A percentile compares a stretch with the other conserved stretches of the same genome.
Evolutionary conservation across 257 asterid genomes (phyloP).

Genomic region (Solanum virginianum): DNA sequence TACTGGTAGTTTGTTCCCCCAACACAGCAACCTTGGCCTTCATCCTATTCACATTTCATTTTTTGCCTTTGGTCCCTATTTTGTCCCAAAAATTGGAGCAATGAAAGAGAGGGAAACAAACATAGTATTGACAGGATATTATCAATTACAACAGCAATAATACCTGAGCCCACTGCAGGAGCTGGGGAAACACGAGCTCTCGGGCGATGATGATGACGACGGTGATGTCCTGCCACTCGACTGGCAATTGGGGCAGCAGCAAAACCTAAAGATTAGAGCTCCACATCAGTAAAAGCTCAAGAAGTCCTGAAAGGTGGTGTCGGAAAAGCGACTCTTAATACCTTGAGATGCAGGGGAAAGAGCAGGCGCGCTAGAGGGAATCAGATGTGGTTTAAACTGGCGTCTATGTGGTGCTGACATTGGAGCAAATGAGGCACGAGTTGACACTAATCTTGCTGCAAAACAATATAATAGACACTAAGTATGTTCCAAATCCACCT

Average conservation of each 20-base stretch:
- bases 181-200: slow-evolving; percentile 55
- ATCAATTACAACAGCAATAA: neutral
- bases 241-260: slow-evolving; percentile 31
- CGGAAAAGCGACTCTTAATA: slow-evolving; percentile 8
- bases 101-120: neutral
- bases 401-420: slow-evolving; percentile 17
- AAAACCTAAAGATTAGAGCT: slow-evolving; percentile 31
- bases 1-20: neutral
- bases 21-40: neutral
- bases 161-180: slow-evolving; percentile 65
- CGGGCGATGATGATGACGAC: slow-evolving; percentile 26
- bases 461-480: neutral
- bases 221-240: slow-evolving; percentile 27
- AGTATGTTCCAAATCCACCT: neutral
- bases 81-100: neutral
- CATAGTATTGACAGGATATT: neutral
- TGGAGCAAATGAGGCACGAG: slow-evolving; percentile 28
- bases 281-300: slow-evolving; percentile 13
- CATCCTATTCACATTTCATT: neutral
- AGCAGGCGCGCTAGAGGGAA: slow-evolving; percentile 41
- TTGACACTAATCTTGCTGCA: slow-evolving; percentile 37
- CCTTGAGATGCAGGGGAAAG: slow-evolving; percentile 53
- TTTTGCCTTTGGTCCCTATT: neutral
- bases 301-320: neutral
- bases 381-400: slow-evolving; percentile 18